These are phyloP conservation scores for Penicillium thymicola DNA, from an alignment of 2,329 filamentous ascomycete genomes.

Conservation along the genomic window DNA sequence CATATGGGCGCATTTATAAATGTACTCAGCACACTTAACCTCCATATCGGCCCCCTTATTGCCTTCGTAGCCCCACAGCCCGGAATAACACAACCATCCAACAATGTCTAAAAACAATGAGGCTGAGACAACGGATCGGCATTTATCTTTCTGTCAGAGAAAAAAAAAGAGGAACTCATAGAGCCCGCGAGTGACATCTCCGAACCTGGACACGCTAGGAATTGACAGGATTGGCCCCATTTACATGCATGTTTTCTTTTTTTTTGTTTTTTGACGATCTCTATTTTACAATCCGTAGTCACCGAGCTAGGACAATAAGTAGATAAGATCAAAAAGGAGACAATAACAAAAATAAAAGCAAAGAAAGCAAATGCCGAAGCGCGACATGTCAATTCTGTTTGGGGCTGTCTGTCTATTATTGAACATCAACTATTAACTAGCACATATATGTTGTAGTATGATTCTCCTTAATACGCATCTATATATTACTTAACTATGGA, in stretches of 20 bases:
- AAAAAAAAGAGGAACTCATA: neutral
- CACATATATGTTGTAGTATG: no score
- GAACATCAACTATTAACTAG: neutral
- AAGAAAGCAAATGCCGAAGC: neutral
- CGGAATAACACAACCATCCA: neutral
- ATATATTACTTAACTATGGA: no score
- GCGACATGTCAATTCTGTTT: neutral
- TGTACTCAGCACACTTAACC: no score
- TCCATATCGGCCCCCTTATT: neutral
- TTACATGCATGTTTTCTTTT: neutral
- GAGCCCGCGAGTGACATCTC: neutral
- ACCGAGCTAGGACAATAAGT: neutral
- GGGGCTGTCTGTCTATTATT: neutral
- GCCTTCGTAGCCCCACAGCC: neutral
- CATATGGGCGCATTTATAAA: neutral
- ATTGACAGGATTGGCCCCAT: neutral
- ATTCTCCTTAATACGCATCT: neutral
- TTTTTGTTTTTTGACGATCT: neutral
- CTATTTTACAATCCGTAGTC: neutral
- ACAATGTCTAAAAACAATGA: neutral
- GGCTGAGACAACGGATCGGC: neutral
- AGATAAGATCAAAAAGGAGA: neutral
- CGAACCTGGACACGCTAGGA: neutral
- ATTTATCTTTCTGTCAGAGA: neutral
- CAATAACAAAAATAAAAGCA: neutral